Evolutionary conservation across 2,329 filamentous ascomycete genomes (phyloP), one percentile per base, ranked within the genome.

Genomic region (Aspergillus jensenii): DNA sequence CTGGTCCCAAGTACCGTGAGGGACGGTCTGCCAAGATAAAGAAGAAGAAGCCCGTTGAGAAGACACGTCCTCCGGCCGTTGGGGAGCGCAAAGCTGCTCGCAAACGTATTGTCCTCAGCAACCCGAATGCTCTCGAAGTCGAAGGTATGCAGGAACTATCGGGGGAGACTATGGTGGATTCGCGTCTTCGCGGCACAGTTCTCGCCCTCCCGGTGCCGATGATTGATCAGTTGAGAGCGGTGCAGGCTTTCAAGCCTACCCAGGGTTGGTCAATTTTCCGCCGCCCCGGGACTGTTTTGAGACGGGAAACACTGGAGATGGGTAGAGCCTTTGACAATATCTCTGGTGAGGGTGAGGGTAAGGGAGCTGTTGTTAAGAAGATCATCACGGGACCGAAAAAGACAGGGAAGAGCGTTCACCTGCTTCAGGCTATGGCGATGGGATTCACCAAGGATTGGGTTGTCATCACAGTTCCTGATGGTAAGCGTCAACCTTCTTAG

Each of bases 191-290:
- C 9, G 91, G 90, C 37, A 83, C 83, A 60, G 84, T 98, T 31
- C 78, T 91, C 52, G 84, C 84, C 2, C 76, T 98, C 27, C 86
- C 89, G 7, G 85, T 87, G 43, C 76, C 78, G 1, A 78, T 91
- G 51, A 83, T 97, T 51, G 92, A 96, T 77, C 85, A 88, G 73
- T 80, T 99, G 78, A 84, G 92, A 67, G 84, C 87, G n/a, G 82
- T 90, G 54, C 90, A 96, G 71, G 92, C 91, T 3, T 99, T 99
- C 82, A 96, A 96, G 83, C 82, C 87, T 21, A 90, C 87, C 23
- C 95, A 98, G 81, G 87, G 85, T 63, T 99, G 95, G 93, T 84
- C 83, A 59, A 79, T 96, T 68, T 99, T 98, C 77, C 81, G 90
- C 66, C 84, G 87, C 64, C 95, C 95, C 25, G 90, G 90, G 56